Conservation (phyloP, 108 stramenopile species). For the Skeletonema potamos region DNA sequence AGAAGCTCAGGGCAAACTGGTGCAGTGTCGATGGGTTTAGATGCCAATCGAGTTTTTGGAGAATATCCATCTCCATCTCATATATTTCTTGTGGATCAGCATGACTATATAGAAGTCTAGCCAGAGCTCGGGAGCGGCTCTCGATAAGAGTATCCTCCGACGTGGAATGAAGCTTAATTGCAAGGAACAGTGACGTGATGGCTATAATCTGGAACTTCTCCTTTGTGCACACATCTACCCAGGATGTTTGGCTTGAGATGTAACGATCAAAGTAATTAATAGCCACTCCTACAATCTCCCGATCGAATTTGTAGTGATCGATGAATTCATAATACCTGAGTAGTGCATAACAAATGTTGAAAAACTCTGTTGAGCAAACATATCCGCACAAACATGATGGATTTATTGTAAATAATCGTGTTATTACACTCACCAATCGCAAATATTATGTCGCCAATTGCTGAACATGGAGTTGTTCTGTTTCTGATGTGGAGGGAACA, state of each 20-base stretch:
- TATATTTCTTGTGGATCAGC: constrained; percentile 33
- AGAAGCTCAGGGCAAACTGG: constrained; percentile 9
- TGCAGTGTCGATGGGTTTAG: constrained; percentile 23
- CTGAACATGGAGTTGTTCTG: neutral
- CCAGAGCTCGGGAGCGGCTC: neutral
- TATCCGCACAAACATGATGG: neutral
- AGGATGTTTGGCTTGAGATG: constrained; percentile 25
- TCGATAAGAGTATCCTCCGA: neutral
- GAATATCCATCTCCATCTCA: constrained; percentile 12
- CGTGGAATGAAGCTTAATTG: constrained; percentile 61
- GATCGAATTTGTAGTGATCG: constrained; percentile 64
- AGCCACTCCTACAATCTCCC: constrained; percentile 64
- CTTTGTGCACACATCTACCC: constrained; percentile 4
- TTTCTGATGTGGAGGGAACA: neutral
- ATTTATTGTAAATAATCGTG: neutral
- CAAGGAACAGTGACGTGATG: constrained; percentile 66
- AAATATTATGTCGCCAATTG: constrained; percentile 54
- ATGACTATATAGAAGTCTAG: neutral
- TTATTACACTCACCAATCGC: constrained; percentile 49
- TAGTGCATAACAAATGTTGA: neutral
- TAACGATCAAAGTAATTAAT: constrained; percentile 60
- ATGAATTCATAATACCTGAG: constrained; percentile 39
- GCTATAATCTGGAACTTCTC: constrained; percentile 64
- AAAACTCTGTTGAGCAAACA: neutral
- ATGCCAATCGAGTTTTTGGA: constrained; percentile 3